These are phyloP conservation scores for Hyaloperonospora arabidopsidis DNA, from an alignment of 352 stramenopile genomes.

Conservation along the genomic window DNA sequence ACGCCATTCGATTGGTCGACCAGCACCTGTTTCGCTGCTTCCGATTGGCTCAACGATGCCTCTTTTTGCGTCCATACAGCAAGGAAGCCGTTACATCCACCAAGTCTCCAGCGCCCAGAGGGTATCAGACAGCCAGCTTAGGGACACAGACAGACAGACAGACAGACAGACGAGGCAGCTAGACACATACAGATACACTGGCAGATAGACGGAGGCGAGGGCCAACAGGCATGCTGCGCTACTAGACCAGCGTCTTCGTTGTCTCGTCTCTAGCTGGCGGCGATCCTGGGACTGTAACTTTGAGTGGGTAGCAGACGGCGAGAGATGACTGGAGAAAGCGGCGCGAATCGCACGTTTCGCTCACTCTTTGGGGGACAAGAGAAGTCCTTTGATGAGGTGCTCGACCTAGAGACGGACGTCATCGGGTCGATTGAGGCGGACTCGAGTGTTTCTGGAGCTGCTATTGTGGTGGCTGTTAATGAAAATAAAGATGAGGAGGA, in stretches of 20 bases:
- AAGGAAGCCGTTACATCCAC: no score
- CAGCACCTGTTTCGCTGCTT: no score
- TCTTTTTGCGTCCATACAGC: no score
- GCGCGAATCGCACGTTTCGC: slow-evolving; percentile 62
- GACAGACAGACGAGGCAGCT: no score
- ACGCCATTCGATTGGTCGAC: no score
- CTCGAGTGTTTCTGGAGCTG: slow-evolving; percentile 1
- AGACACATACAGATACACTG: no score
- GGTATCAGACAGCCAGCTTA: no score
- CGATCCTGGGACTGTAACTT: slow-evolving; percentile 1
- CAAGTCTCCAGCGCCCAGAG: no score
- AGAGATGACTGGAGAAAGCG: slow-evolving; percentile 43
- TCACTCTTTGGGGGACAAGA: slow-evolving; percentile 46
- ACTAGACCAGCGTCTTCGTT: slow-evolving; percentile 31
- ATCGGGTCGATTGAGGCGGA: slow-evolving; percentile 1
- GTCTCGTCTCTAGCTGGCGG: slow-evolving; percentile 19
- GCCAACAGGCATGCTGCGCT: slow-evolving; percentile 32
- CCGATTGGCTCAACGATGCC: no score
- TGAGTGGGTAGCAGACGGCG: slow-evolving; percentile 29
- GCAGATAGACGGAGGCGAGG: slow-evolving; percentile 20
- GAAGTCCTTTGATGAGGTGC: slow-evolving; percentile 17
- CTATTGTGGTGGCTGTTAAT: slow-evolving; percentile 9
- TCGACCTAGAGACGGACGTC: slow-evolving; percentile 17
- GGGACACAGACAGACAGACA: no score
- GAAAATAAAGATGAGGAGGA: slow-evolving; percentile 22